Base-by-base conservation (phyloP, 345 rosid species). In the rapeseed (Brassica napus) region DNA sequence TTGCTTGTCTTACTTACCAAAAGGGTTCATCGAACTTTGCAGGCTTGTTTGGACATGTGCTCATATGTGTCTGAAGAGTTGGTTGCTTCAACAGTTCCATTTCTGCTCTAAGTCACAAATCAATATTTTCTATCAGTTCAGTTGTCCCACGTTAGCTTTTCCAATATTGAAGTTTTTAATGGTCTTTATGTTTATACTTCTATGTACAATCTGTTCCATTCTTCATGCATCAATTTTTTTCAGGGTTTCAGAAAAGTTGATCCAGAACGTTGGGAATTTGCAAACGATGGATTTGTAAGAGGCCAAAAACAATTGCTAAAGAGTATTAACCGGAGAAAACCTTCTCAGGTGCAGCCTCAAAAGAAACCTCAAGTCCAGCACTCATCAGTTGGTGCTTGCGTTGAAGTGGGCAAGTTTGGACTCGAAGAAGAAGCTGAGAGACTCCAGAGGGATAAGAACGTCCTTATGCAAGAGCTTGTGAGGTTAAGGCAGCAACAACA, bases 331-430 rank as follows among this genome's bases (percentile, higher is more conserved):
- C 82, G 97, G 76, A 87, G 97, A 68, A 91, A 91, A 82, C 93
- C 97, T 52, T 76, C 88, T 62, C 88, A 91, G 68, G 88, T 77
- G 39, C 92, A 87, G 72, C 79, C 83, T 68, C 81, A 75, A 28
- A 86, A 85, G 54, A 91, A 80, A 74, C 84, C 91, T 60, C 89
- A 84, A 75, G 90, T 77, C 42, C 91, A 91, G 78, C 87, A 83
- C 83, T 87, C 94, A 1, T 82, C 97, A 12, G 85, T 88, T 16
- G 85, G 90, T 44, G 88, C 97, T 23, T 95, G 99, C 78, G 98
- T 93, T 47, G 99, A 95, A 88, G 98, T 95, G 75, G 99, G 98
- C 68, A 93, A 95, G 77, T 95, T 95, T 83, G 99, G 98, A 80
- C 90, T 95, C 16, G 97, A 90, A 85, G 98, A 93, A 84, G 98